Base-by-base conservation (phyloP, 2,329 filamentous ascomycete species). In the Talaromyces sp. region DNA sequence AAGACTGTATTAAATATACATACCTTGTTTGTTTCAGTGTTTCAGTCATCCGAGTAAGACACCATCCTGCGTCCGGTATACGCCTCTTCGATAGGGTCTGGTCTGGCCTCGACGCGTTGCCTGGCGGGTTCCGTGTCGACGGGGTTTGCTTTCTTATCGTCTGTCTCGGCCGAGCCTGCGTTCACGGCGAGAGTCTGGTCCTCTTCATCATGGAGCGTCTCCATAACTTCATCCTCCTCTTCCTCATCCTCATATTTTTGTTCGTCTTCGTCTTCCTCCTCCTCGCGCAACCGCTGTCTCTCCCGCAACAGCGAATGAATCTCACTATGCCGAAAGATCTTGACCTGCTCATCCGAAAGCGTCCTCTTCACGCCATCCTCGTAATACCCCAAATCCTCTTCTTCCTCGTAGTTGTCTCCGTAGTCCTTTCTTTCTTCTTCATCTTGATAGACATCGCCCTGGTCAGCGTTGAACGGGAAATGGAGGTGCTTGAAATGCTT, bases 301-400 rank as follows among this genome's bases (percentile, higher is more conserved):
- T 81, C 78, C 63, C 85, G 84, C 27, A 90, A 78, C 43, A 96
- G 78, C 12, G 84, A 76, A 69, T 94, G 87, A 24, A 96, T 83
- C 74, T 97, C 93, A 2, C 90, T 93, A 70, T 95, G 91, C 63
- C 92, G 84, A 72, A 97, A 97, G 63, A 96, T 93, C 57, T 85
- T 85, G 66, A 97, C 91, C 77, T 97, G 90, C 67, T 92, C 90
- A 69, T 97, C 90, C 10, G 92, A 97, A 67, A 97, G 80, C 19
- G 92, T 96, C 46, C 93, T 88, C 72, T 94, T 94, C 63, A 87
- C 85, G 3, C 93, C 92, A 69, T 97, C 92, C 0, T 84, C 75
- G 66, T 97, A 97, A 74, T 91, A 93, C 19, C 92, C 93, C 17
- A 97, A 79, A 0, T 78, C 85, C 6, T 75, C 72, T 41, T 74